Evolutionary conservation across 2,329 filamentous ascomycete genomes (phyloP).

Genomic region (Allantophomopsis lycopodina): DNA sequence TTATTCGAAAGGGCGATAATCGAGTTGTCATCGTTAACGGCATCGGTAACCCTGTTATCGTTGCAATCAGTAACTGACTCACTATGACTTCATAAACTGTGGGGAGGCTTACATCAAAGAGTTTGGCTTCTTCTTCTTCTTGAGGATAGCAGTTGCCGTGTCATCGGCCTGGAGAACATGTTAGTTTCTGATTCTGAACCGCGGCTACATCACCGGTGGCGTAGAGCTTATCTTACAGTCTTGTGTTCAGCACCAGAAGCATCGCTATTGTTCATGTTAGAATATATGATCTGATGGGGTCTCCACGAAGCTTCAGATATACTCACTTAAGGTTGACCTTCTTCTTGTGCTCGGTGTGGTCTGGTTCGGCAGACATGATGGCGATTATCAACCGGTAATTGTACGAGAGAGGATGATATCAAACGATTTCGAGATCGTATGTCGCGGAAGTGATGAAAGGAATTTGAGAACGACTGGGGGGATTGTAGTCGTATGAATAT

Average conservation of each 20-base stretch:
- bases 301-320: conserved; percentile 1
- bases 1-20: conserved; percentile 97
- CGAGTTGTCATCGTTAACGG: conserved; percentile 98
- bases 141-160: conserved; percentile 88
- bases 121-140: conserved; percentile 99
- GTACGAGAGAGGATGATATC: no score
- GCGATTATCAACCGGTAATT: not conserved
- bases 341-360: conserved; percentile 54
- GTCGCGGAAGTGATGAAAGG: no score
- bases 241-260: conserved; percentile 79
- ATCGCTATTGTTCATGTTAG: conserved; percentile 49
- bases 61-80: conserved; percentile 15
- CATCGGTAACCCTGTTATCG: conserved; percentile 75
- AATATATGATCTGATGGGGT: conserved; percentile 4
- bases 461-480: no score
- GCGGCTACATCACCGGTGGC: conserved; percentile 13
- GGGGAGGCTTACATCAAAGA: conserved; percentile 71
- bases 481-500: no score
- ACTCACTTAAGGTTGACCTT: conserved; percentile 75
- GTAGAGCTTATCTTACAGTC: conserved; percentile 42
- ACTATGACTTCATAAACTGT: conserved; percentile 1
- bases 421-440: no score
- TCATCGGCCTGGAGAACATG: conserved; percentile 59
- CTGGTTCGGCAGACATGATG: conserved; percentile 61
- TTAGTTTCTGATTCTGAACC: conserved; percentile 13